Percentiles rank a stretch among this genome's conserved stretches.
Evolutionary conservation across 2,329 filamentous ascomycete species (phyloP).

Genomic region (Drechslerella dactyloides): DNA sequence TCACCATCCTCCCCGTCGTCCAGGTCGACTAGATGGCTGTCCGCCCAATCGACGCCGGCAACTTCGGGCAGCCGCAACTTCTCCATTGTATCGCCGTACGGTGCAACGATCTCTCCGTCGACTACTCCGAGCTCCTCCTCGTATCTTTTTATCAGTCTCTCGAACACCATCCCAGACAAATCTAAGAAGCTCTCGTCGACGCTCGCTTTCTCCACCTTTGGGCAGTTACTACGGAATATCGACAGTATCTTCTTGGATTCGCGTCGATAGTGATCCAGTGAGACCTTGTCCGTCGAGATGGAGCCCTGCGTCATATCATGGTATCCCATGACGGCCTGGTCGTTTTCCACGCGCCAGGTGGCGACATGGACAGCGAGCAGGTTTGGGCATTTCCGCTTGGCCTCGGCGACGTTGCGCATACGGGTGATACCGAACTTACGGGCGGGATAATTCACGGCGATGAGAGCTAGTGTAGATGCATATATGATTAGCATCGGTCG

Average conservation of each 20-base stretch:
- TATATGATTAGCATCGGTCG: conserved; percentile 10
- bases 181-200: conserved; percentile 97
- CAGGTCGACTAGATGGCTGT: conserved; percentile 63
- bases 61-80: conserved; percentile 61
- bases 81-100: conserved; percentile 75
- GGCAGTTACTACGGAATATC: conserved; percentile 54
- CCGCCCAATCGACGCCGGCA: conserved; percentile 48
- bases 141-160: conserved; percentile 75
- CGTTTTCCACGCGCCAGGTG: conserved; percentile 66
- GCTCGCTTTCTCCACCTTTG: conserved; percentile 75
- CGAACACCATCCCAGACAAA: conserved; percentile 81
- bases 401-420: conserved; percentile 79
- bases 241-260: conserved; percentile 83
- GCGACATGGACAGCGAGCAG: conserved; percentile 77
- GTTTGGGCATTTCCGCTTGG: conserved; percentile 82
- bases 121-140: conserved; percentile 68
- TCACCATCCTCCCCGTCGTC: conserved; percentile 74
- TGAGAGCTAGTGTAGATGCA: conserved; percentile 63
- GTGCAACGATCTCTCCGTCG: conserved; percentile 62
- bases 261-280: conserved; percentile 85
- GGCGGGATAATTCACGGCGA: conserved; percentile 94
- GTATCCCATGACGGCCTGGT: conserved; percentile 96
- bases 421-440: conserved; percentile 78
- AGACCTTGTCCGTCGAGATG: conserved; percentile 90
- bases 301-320: conserved; percentile 68